A percentile compares a stretch with the other conserved stretches of the same genome.
These are phyloP conservation scores for Monilinia fructicola DNA, from an alignment of 2,329 filamentous ascomycete genomes.

Conservation along the genomic window DNA sequence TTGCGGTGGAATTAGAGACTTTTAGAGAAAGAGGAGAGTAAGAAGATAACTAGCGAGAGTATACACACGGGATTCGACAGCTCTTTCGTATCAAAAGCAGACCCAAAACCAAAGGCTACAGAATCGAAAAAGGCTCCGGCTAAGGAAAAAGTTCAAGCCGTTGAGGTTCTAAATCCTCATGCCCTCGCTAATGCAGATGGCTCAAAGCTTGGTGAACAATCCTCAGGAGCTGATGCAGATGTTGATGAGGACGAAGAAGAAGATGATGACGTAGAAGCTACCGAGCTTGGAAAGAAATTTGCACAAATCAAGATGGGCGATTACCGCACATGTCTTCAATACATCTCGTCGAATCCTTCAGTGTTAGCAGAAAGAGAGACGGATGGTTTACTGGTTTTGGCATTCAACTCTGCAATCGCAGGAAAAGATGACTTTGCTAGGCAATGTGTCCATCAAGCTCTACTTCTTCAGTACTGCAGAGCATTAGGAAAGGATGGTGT, in stretches of 20 bases:
- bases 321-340: conserved; percentile 71
- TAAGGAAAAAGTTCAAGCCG: conserved; percentile 50
- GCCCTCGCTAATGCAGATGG: conserved; percentile 45
- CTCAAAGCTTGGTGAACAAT: conserved; percentile 46
- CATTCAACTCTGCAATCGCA: conserved; percentile 83
- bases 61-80: conserved; percentile 89
- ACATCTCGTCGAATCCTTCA: conserved; percentile 74
- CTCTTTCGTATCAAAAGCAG: conserved; percentile 71
- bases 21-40: conserved; percentile 78
- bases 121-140: conserved; percentile 38
- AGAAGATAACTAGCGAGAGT: conserved; percentile 91
- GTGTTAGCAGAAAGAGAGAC: conserved; percentile 84
- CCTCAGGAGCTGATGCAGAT: conserved; percentile 62
- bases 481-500: conserved; percentile 86
- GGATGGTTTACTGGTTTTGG: conserved; percentile 85
- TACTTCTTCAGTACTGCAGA: conserved; percentile 92
- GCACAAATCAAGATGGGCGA: conserved; percentile 73
- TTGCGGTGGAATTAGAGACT: conserved; percentile 71
- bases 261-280: conserved; percentile 74
- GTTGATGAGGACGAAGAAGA: conserved; percentile 60
- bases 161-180: conserved; percentile 76
- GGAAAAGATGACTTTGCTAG: conserved; percentile 72
- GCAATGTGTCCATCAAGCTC: conserved; percentile 88
- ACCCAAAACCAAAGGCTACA: conserved; percentile 34
- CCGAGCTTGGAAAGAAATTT: conserved; percentile 76